Conservation (phyloP, 192 early-diverging fungal genomes). For the Entrophospora sp. region DNA sequence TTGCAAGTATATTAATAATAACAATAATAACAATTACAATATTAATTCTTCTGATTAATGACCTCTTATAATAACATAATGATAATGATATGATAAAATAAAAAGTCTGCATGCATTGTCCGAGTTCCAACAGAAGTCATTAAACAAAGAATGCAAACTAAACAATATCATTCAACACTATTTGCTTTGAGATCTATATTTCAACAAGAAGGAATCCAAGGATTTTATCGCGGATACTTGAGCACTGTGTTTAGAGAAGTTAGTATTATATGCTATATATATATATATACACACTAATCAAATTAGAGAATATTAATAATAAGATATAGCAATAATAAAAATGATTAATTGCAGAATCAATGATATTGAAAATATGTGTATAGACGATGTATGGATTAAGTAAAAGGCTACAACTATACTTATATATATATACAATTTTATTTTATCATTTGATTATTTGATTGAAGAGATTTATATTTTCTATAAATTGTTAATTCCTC, state of each 20-base stretch:
- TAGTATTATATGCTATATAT: background rate
- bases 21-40: background rate
- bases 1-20: constrained; percentile 46
- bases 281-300: background rate
- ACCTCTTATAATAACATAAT: background rate
- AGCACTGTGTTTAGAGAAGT: constrained; percentile 89
- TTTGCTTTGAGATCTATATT: constrained; percentile 59
- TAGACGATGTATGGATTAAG: too few species aligned
- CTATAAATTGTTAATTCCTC: too few species aligned
- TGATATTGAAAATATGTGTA: too few species aligned
- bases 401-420: too few species aligned
- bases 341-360: too few species aligned
- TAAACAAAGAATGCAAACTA: constrained; percentile 92
- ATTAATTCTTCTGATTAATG: too few species aligned
- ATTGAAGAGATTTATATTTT: too few species aligned
- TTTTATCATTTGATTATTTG: too few species aligned
- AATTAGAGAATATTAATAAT: background rate
- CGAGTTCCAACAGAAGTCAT: constrained; percentile 94
- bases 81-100: background rate
- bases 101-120: constrained; percentile 76
- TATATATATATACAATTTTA: too few species aligned
- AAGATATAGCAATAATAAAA: background rate
- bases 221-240: constrained; percentile 88
- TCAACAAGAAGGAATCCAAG: constrained; percentile 61
- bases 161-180: constrained; percentile 57